Base-by-base conservation (phyloP, 495 filamentous ascomycete genomes). In the Letharia columbiana region DNA sequence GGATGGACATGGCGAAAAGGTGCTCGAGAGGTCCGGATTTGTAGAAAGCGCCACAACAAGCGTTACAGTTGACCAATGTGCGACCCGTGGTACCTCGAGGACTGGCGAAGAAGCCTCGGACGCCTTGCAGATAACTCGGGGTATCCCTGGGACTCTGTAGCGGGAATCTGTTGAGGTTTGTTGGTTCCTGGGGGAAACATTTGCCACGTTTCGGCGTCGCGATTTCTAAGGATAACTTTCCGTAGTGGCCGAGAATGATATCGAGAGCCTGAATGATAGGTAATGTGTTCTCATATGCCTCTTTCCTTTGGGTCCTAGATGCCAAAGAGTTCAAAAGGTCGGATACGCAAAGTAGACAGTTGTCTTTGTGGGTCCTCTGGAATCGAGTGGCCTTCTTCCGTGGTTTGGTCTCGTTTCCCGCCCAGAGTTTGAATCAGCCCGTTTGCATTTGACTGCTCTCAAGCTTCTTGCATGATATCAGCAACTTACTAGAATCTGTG, bases 41-140 rank as follows among this genome's bases (percentile, higher is more conserved):
- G 31, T 37, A 18, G 31, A 56, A 35, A 56, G 52, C 31, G 28
- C 31, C 52, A 35, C 13, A 33, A 18, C 52, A 56, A 4, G 52
- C 52, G 15, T 35, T 56, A 9, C 52, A 56, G 11, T 56, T 56
- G 31, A 56, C 52, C 4, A 56, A 13, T 1, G 15, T 9, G 31
- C 13, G 31, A 11, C 18, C 3, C 8, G 52, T 35, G 28, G 52
- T 56, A 7, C 31, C 31, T 35, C 52, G 52, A 56, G 17, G 13
- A 35, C 52, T 56, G 31, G 52, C 52, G 31, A 56, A 56, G 52
- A 56, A 56, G 31, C 52, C 31, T 13, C 52, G 52, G 18, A 56
- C 11, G 31, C 52, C 52, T 8, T 35, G 52, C 12, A 56, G 52
- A 35, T 56, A 35, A 13, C 52, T 15, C 10, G 1, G 31, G 15